Conservation (phyloP, 345 rosid species). For the Trapa incisa region DNA sequence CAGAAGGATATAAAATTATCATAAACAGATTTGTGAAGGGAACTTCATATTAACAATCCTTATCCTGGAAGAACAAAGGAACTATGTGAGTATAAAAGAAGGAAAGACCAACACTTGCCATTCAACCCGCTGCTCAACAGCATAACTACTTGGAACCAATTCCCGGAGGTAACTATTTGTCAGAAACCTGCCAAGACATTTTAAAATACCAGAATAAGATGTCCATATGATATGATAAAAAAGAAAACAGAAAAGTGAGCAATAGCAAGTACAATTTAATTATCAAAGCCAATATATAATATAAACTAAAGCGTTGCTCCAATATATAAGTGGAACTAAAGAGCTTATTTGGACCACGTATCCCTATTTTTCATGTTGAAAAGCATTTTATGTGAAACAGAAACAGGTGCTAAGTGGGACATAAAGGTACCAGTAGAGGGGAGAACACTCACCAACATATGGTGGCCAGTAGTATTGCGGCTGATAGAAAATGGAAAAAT, state of each 20-base stretch:
- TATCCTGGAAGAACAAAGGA: not conserved
- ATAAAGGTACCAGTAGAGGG: not conserved
- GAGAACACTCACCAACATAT: constrained; percentile 62
- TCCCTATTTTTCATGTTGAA: too few relatives aligned
- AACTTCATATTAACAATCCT: not conserved
- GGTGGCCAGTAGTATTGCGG: constrained; percentile 71
- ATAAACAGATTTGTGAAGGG: not conserved
- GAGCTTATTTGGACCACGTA: too few relatives aligned
- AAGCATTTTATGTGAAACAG: too few relatives aligned
- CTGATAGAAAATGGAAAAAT: constrained; percentile 64
- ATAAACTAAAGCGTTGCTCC: too few relatives aligned
- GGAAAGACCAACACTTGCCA: constrained; percentile 51
- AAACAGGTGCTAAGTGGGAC: not conserved
- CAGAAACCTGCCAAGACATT: constrained; percentile 47
- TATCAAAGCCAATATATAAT: too few relatives aligned
- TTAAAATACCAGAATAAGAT: not conserved
- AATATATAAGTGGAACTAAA: too few relatives aligned
- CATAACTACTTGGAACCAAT: constrained; percentile 94
- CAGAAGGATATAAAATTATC: constrained; percentile 1
- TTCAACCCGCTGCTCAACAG: constrained; percentile 96
- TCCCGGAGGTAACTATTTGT: constrained; percentile 93
- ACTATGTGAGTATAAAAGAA: not conserved
- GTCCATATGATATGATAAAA: too few relatives aligned
- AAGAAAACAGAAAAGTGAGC: too few relatives aligned
- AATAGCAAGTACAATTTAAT: too few relatives aligned